phyloP scores from a whole-genome alignment of 1,284 basidiomycete genomes.

The Fistulinella staudtii region DNA sequence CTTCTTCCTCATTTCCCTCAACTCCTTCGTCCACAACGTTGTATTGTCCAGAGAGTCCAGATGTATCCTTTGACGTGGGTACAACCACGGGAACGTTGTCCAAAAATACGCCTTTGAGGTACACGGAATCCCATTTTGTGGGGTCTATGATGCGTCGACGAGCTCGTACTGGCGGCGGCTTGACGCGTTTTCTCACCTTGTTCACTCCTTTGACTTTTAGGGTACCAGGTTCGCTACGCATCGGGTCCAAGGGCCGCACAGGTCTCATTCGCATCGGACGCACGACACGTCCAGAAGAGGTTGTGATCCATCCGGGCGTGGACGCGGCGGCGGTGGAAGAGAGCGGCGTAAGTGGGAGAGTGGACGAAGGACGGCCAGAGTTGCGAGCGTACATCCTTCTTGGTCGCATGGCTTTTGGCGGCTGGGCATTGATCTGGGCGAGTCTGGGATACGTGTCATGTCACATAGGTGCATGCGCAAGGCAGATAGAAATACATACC shows the following conservation, averaged over 20 bases:
- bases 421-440: constrained; percentile 23
- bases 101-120: constrained; percentile 63
- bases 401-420: constrained; percentile 15
- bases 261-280: constrained; percentile 43
- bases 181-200: constrained; percentile 32
- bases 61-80: constrained; percentile 16
- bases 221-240: constrained; percentile 11
- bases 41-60: constrained; percentile 1
- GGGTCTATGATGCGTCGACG: constrained; percentile 55
- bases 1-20: constrained; percentile 37
- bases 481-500: constrained; percentile 35
- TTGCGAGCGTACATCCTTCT: constrained; percentile 36
- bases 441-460: constrained; percentile 21
- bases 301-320: constrained; percentile 61
- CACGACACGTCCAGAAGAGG: constrained; percentile 61
- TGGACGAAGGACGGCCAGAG: constrained; percentile 40
- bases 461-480: not conserved
- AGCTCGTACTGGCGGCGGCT: constrained; percentile 17
- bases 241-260: constrained; percentile 49
- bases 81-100: constrained; percentile 32
- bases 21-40: constrained; percentile 2
- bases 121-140: constrained; percentile 59
- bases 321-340: constrained; percentile 53
- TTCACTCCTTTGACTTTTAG: constrained; percentile 6
- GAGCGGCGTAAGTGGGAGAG: constrained; percentile 62